Conservation (phyloP, 768 basidiomycete genomes). For the Termitomyces sp. region DNA sequence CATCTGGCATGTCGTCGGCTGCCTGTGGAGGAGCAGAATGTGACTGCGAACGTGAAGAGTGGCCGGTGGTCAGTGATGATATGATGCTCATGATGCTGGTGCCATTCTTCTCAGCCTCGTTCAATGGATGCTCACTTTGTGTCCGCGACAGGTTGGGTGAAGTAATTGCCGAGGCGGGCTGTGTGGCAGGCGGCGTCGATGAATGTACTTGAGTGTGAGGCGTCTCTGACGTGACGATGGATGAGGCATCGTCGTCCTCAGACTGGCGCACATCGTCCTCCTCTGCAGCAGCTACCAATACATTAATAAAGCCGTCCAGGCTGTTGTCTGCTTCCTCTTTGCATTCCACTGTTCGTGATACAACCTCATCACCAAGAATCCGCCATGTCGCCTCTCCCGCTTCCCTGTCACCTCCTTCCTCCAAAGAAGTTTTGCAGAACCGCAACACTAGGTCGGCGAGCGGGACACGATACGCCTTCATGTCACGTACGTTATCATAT, state of each 20-base stretch:
- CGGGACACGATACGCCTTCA: slow-evolving; percentile 57
- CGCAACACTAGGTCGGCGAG: slow-evolving; percentile 53
- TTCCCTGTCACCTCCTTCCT: slow-evolving; percentile 29
- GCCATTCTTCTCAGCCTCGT: slow-evolving; percentile 33
- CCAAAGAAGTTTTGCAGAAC: slow-evolving; percentile 31
- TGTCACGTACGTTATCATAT: slow-evolving; percentile 68
- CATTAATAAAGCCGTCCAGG: slow-evolving; percentile 32
- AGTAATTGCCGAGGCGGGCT: slow-evolving; percentile 26
- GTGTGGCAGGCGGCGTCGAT: slow-evolving; percentile 19
- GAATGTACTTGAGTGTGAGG: slow-evolving; percentile 32
- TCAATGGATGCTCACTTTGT: slow-evolving; percentile 50
- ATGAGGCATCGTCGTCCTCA: slow-evolving; percentile 44
- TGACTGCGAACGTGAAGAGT: slow-evolving; percentile 56
- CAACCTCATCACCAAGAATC: slow-evolving; percentile 68
- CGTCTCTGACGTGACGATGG: slow-evolving; percentile 35
- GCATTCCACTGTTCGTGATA: slow-evolving; percentile 47
- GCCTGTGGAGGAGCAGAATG: slow-evolving; percentile 49
- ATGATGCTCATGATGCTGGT: slow-evolving; percentile 54
- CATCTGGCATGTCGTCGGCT: slow-evolving; percentile 32
- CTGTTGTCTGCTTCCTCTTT: slow-evolving; percentile 22
- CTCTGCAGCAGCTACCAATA: slow-evolving; percentile 39
- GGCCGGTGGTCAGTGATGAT: slow-evolving; percentile 55
- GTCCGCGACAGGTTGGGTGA: slow-evolving; percentile 58
- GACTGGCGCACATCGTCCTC: slow-evolving; percentile 20
- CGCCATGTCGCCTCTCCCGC: slow-evolving; percentile 48